Conservation (phyloP, 345 rosid genomes). For the Xanthoceras sorbifolium region DNA sequence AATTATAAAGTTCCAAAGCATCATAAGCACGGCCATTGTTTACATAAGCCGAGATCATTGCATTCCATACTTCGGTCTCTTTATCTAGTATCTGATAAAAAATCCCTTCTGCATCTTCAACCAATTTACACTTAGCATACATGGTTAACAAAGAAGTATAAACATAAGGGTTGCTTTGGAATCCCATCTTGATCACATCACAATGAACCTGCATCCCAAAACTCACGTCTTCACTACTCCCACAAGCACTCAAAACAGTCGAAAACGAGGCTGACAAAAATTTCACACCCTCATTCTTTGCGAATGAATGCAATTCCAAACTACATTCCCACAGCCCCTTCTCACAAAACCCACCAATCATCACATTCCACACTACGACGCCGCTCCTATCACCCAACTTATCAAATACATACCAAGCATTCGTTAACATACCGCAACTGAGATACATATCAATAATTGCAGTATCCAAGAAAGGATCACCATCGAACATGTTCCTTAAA, state of each 20-base stretch:
- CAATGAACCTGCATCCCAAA: conserved; percentile 69
- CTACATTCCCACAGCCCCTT: conserved; percentile 55
- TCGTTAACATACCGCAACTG: conserved; percentile 35
- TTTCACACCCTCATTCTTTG: conserved; percentile 47
- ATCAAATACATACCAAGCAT: conserved; percentile 55
- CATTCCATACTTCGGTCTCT: conserved; percentile 69
- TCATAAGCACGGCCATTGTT: conserved; percentile 36
- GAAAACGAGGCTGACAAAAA: conserved; percentile 58
- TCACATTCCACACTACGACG: conserved; percentile 79
- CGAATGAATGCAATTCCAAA: conserved; percentile 55
- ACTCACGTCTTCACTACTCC: conserved; percentile 39
- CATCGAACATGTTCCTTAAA: conserved; percentile 38
- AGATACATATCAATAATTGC: conserved; percentile 64
- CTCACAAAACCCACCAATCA: conserved; percentile 63
- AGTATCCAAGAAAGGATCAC: conserved; percentile 62
- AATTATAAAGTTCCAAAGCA: conserved; percentile 48
- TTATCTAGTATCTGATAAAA: conserved; percentile 44
- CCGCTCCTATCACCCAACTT: conserved; percentile 50
- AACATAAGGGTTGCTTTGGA: conserved; percentile 52
- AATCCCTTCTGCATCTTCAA: conserved; percentile 54
- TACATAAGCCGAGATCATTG: conserved; percentile 69
- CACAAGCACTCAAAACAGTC: conserved; percentile 56
- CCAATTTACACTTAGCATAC: conserved; percentile 63
- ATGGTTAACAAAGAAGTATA: conserved; percentile 63
- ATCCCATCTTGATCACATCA: conserved; percentile 68